Evolutionary conservation across 2,329 filamentous ascomycete species (phyloP), one percentile per base, ranked within the genome.

Genomic region (Lecanoromycetidae sp.): DNA sequence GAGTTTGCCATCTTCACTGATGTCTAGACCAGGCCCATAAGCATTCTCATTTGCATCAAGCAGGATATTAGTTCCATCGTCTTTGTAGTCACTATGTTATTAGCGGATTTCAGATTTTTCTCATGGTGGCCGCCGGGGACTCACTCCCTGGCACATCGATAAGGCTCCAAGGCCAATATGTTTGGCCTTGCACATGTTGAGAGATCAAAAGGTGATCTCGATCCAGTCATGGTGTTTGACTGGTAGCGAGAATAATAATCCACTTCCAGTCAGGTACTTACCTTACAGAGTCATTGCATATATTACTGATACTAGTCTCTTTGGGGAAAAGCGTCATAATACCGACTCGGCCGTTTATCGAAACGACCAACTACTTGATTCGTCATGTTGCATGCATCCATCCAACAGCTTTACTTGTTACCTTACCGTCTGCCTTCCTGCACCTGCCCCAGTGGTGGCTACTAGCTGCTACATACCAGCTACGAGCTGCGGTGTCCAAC

Each of bases 31-130:
- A 0, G 91, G 90, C 0, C 91, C 91, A 59, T 83, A 95, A 50
- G 91, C 87, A 61, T 98, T 98, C 69, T 98, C 91, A 60, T 98
- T 98, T 57, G 91, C 91, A 63, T 98, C 91, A 55, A 98, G 83
- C 44, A 98, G 81, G 58, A 96, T 80, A 61, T 96, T 96, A 50
- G 80, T 90, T 56, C 91, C 91, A 62, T 98, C 84, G 64, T 98
- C 90, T 70, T 98, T 95, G 76, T 98, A 96, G 75, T 98, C 91
- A 70, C 87, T 93, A 61, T 60, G 42, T 57, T 54, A 53, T 63
- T 55, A 59, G 56, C 61, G n/a, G n/a, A n/a, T n/a, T n/a, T n/a
- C 55, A 69, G 56, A 64, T 55, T 55, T 41, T 46, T 26, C 2
- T 46, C n/a, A n/a, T n/a, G n/a, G 27, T 9, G 10, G 38, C 15